Evolutionary conservation across 1,284 basidiomycete species (phyloP).

Genomic region (Papiliotrema fonsecae): DNA sequence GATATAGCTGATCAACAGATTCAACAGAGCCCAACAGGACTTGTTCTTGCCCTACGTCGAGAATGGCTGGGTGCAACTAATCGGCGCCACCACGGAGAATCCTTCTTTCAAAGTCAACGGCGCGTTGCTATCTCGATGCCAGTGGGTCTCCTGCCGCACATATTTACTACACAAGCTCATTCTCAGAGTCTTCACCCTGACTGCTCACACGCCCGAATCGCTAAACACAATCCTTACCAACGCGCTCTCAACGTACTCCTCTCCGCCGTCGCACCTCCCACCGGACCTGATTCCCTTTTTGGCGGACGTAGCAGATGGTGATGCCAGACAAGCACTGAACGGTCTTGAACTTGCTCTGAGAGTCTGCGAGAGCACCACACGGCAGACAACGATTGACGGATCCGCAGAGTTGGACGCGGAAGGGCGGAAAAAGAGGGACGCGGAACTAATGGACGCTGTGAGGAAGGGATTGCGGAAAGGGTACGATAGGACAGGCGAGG

Average conservation of each 20-base stretch:
- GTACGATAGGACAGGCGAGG: slow-evolving; percentile 71
- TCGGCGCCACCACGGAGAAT: slow-evolving; percentile 89
- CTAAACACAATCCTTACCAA: slow-evolving; percentile 42
- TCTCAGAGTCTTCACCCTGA: slow-evolving; percentile 40
- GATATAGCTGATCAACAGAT: slow-evolving; percentile 20
- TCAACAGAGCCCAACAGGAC: slow-evolving; percentile 79
- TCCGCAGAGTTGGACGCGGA: slow-evolving; percentile 6
- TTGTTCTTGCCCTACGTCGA: slow-evolving; percentile 76
- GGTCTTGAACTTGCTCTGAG: slow-evolving; percentile 49
- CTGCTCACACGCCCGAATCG: slow-evolving; percentile 33
- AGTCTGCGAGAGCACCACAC: slow-evolving; percentile 27
- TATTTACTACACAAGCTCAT: neutral
- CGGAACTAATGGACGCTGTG: slow-evolving; percentile 47
- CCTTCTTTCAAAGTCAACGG: slow-evolving; percentile 79
- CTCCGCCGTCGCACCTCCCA: slow-evolving; percentile 41
- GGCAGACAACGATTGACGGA: neutral
- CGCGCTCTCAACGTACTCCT: slow-evolving; percentile 34
- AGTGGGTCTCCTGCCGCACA: slow-evolving; percentile 60
- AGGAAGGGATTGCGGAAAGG: slow-evolving; percentile 46
- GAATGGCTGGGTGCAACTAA: slow-evolving; percentile 70
- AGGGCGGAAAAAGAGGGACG: slow-evolving; percentile 23
- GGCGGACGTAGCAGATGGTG: slow-evolving; percentile 50
- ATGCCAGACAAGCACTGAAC: slow-evolving; percentile 51
- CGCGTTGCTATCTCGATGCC: slow-evolving; percentile 73
- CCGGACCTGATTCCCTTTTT: slow-evolving; percentile 53